Percentiles rank a stretch among this genome's conserved stretches.
Conservation (phyloP, 495 filamentous ascomycete genomes). For the Immersiella caudata region DNA sequence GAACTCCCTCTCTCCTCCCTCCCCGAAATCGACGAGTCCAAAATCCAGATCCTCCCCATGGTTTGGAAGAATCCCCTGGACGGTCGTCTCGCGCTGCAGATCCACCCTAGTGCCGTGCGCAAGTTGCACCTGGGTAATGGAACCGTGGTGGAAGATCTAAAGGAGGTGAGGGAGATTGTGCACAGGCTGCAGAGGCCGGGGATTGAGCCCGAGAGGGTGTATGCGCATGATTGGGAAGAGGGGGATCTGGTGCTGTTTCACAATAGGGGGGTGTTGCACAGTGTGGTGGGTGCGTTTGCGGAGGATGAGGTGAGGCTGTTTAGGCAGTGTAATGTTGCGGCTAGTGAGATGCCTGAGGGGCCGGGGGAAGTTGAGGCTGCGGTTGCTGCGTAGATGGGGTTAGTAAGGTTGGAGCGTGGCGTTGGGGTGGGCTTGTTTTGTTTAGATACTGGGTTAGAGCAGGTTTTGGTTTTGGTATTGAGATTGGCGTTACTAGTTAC, state of each 20-base stretch:
- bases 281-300: conserved; percentile 72
- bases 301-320: conserved; percentile 72
- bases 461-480: not conserved
- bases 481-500: no score
- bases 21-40: conserved; percentile 62
- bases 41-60: conserved; percentile 71
- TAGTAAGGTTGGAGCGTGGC: not conserved
- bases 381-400: conserved; percentile 17
- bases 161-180: conserved; percentile 65
- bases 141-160: conserved; percentile 64
- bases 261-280: conserved; percentile 71
- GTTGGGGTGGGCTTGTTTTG: not conserved
- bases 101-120: conserved; percentile 69
- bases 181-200: conserved; percentile 70
- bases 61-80: conserved; percentile 73
- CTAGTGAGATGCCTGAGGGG: conserved; percentile 55
- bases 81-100: conserved; percentile 66
- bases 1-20: conserved; percentile 61
- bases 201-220: conserved; percentile 67
- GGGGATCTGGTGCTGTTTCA: conserved; percentile 75
- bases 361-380: conserved; percentile 32
- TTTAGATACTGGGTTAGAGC: not conserved
- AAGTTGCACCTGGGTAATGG: conserved; percentile 66
- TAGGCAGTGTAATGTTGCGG: conserved; percentile 75
- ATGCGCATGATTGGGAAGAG: conserved; percentile 74